These are phyloP conservation scores for Paramecium pentaurelia DNA, from an alignment of 73 alveolate species.

Conservation along the genomic window DNA sequence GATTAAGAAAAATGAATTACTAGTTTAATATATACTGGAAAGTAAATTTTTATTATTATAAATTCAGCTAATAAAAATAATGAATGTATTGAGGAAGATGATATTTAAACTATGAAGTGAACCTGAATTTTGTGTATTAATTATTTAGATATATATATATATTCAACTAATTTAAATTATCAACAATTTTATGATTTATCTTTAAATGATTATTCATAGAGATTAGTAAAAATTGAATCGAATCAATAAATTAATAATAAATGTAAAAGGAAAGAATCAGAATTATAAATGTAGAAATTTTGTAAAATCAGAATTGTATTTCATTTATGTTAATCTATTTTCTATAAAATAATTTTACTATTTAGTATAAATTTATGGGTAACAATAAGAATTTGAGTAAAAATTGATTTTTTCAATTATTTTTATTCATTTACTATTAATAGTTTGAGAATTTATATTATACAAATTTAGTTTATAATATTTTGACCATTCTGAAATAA, in stretches of 20 bases:
- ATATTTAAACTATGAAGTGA: background rate
- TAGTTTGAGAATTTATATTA: too few relatives aligned
- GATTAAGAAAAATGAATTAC: background rate
- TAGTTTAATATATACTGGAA: background rate
- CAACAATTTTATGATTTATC: too few relatives aligned
- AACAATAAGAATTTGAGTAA: too few relatives aligned
- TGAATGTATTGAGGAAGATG: background rate
- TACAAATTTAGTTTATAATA: too few relatives aligned
- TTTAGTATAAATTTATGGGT: too few relatives aligned
- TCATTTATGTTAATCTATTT: too few relatives aligned
- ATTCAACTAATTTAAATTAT: too few relatives aligned
- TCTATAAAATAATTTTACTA: background rate
- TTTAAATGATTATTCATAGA: background rate
- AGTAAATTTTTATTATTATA: background rate
- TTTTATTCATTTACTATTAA: background rate
- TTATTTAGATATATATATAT: too few relatives aligned
- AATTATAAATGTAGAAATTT: too few relatives aligned
- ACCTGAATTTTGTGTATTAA: background rate
- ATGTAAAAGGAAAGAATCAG: background rate
- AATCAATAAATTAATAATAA: too few relatives aligned
- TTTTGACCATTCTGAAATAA: background rate
- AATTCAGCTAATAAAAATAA: background rate
- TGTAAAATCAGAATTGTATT: too few relatives aligned
- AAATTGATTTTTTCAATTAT: background rate
- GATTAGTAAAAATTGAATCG: background rate